phyloP scores from a whole-genome alignment of 257 asterid species.

The Solanum chmielewskii region DNA sequence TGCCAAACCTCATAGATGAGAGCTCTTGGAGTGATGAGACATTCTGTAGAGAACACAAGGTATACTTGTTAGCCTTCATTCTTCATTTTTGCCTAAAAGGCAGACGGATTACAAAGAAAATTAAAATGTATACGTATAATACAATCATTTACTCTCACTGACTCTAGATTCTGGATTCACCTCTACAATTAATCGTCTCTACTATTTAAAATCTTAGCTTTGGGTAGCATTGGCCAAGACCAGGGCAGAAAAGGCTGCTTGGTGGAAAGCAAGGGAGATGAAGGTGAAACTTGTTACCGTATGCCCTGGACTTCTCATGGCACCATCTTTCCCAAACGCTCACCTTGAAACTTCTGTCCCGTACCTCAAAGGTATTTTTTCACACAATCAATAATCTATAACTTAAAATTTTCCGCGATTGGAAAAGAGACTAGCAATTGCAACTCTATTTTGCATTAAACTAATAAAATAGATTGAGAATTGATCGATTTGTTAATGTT shows the following conservation, averaged over 20 bases:
- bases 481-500: background rate
- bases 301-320: conserved; percentile 22
- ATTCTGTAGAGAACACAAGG: conserved; percentile 23
- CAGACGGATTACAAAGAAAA: background rate
- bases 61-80: background rate
- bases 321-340: conserved; percentile 25
- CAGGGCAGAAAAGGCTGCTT: conserved; percentile 19
- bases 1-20: conserved; percentile 3
- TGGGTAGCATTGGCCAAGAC: conserved; percentile 31
- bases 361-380: conserved; percentile 15
- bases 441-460: background rate
- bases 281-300: conserved; percentile 19
- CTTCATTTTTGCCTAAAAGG: background rate
- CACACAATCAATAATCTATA: background rate
- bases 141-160: background rate
- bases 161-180: background rate
- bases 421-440: background rate
- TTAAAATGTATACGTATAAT: background rate
- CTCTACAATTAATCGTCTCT: background rate
- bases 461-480: background rate
- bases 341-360: conserved; percentile 16
- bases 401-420: background rate
- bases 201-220: background rate
- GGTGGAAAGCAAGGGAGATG: conserved; percentile 15
- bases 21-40: conserved; percentile 19